Evolutionary conservation across 192 early-diverging fungal genomes (phyloP), one percentile per base, ranked within the genome.

Genomic region (Dissophora globulifera): DNA sequence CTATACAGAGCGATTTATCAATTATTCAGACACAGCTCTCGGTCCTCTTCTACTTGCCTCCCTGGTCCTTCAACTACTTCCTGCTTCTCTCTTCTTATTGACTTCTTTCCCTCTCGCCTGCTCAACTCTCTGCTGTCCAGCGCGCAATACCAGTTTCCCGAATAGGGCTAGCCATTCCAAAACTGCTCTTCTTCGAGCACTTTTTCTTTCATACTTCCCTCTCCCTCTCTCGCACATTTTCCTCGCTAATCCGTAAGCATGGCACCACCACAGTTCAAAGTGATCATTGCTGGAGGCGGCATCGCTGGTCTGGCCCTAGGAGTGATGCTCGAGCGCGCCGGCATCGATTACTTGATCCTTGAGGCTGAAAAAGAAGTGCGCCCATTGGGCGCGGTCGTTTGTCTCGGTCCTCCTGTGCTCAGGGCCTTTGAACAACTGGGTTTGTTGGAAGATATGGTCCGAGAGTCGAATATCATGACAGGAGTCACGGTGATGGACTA

Each of bases 311-410:
- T 76, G 15, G 25, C 72, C 0, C 33, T 76, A 4, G 72, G 72
- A 5, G 72, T 76, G 1, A 76, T 76, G 72, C 57, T 76, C 20
- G 72, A 76, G 40, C 64, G 72, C 11, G 72, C 72, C 16, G 72
- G 72, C 10, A 67, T 76, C 33, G 72, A 76, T 27, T 76, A 62
- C 23, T 10, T 67, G 17, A 67, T 76, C 52, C 72, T 76, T 11
- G 72, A 76, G 47, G 64, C 72, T 22, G 30, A 31, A 1, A 51
- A 38, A 4, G 62, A 76, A 3, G 26, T 67, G 10, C 63, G 26
- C 3, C 58, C 72, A 0, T 19, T 76, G 16, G 72, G 72, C 3
- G 58, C 42, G 10, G 50, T 61, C 19, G 38, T 76, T 4, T 62
- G 57, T 16, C 9, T 76, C n/a, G 72, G 72, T 1, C 58, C 72